Conservation (phyloP, 495 filamentous ascomycete species). For the Apiosordaria backusii region DNA sequence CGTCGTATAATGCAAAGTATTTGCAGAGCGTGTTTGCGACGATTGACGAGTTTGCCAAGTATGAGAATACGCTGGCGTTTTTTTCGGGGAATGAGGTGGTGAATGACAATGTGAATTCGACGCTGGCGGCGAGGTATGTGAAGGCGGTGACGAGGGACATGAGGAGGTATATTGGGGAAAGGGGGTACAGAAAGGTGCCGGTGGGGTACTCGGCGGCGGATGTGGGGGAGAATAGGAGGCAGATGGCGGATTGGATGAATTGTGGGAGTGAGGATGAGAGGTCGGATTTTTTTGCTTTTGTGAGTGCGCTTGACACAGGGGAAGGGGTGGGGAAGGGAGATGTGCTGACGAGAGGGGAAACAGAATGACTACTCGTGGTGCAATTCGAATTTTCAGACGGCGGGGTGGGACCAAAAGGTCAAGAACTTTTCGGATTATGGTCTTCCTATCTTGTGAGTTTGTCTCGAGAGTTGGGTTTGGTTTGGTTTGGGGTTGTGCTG, state of each 20-base stretch:
- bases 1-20: slow-evolving; percentile 86
- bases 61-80: slow-evolving; percentile 88
- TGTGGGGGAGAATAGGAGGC: slow-evolving; percentile 77
- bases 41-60: slow-evolving; percentile 81
- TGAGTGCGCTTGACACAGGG: slow-evolving; percentile 25
- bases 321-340: neutral
- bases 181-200: slow-evolving; percentile 74
- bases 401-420: slow-evolving; percentile 91
- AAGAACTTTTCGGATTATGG: slow-evolving; percentile 87
- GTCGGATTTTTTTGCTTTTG: slow-evolving; percentile 91
- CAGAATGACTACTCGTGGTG: slow-evolving; percentile 98
- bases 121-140: slow-evolving; percentile 74
- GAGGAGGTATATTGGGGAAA: slow-evolving; percentile 73
- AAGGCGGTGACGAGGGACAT: slow-evolving; percentile 93
- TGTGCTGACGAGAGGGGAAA: neutral
- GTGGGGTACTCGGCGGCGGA: slow-evolving; percentile 93
- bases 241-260: slow-evolving; percentile 93
- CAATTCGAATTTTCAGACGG: slow-evolving; percentile 69
- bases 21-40: slow-evolving; percentile 92
- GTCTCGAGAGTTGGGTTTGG: neutral
- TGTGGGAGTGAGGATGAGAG: slow-evolving; percentile 83
- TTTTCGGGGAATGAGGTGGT: slow-evolving; percentile 98
- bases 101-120: slow-evolving; percentile 70
- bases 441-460: slow-evolving; percentile 69
- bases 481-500: neutral